Conservation (phyloP, 2,329 filamentous ascomycete species). For the Macrophomina phaseolina region DNA sequence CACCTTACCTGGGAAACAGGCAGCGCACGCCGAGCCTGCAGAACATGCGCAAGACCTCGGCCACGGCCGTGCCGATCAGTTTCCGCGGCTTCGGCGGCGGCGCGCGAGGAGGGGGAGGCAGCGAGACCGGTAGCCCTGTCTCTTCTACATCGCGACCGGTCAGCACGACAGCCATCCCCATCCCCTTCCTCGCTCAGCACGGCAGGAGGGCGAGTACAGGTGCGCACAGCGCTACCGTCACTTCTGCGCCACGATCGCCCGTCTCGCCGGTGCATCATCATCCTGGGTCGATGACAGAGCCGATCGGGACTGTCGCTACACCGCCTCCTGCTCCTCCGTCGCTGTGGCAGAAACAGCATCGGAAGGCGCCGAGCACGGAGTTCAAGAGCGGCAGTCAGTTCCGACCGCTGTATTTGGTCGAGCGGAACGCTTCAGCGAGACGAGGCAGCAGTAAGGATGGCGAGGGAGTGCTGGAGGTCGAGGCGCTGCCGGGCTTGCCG, state of each 20-base stretch:
- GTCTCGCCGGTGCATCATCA: not conserved
- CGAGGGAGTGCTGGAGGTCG: slow-evolving; percentile 33
- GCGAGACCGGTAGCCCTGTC: not conserved
- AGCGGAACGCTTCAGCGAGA: slow-evolving; percentile 55
- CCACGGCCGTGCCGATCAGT: slow-evolving; percentile 17
- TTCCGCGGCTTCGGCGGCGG: slow-evolving; percentile 1
- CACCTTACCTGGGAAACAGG: not conserved
- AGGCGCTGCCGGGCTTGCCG: slow-evolving; percentile 59
- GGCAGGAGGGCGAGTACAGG: slow-evolving; percentile 1
- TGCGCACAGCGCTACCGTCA: slow-evolving; percentile 47
- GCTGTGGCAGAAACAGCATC: slow-evolving; percentile 45
- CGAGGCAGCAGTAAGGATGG: slow-evolving; percentile 41
- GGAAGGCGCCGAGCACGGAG: slow-evolving; percentile 57
- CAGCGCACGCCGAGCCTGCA: not conserved
- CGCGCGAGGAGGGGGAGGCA: not conserved
- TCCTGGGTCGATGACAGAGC: not conserved
- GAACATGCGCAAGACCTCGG: slow-evolving; percentile 11
- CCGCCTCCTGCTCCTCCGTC: not conserved
- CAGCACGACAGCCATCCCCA: slow-evolving; percentile 12
- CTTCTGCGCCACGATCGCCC: slow-evolving; percentile 39
- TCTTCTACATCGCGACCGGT: not conserved
- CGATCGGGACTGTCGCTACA: not conserved
- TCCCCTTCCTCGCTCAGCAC: slow-evolving; percentile 9
- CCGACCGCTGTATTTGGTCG: slow-evolving; percentile 81
- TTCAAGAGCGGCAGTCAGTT: slow-evolving; percentile 66